These are phyloP conservation scores for Tremella yokohamensis DNA, from an alignment of 768 basidiomycete species.

Conservation along the genomic window DNA sequence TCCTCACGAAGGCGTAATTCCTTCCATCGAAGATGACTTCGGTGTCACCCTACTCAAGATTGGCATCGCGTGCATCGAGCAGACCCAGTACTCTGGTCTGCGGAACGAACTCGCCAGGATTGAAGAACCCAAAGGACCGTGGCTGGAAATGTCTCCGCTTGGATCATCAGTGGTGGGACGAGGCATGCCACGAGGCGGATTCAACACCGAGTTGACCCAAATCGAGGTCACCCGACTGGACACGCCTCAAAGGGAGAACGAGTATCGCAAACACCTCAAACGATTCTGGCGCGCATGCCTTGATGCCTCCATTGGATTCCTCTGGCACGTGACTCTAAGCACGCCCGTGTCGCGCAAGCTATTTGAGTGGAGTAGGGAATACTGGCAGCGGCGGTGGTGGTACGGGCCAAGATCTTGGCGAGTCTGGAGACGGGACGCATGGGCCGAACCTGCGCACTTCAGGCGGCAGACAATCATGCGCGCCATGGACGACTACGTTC, in stretches of 20 bases:
- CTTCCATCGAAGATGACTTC: conserved; percentile 40
- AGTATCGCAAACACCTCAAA: conserved; percentile 25
- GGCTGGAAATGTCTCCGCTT: conserved; percentile 28
- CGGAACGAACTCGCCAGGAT: conserved; percentile 37
- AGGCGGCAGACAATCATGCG: conserved; percentile 3
- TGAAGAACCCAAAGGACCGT: conserved; percentile 27
- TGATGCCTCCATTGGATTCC: conserved; percentile 8
- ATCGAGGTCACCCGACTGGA: conserved; percentile 29
- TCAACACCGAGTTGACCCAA: conserved; percentile 37
- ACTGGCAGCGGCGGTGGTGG: conserved; percentile 36
- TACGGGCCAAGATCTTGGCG: conserved; percentile 41
- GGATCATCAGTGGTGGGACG: conserved; percentile 17
- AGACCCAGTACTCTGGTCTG: conserved; percentile 41
- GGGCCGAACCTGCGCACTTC: conserved; percentile 22
- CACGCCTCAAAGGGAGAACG: conserved; percentile 22
- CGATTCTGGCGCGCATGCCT: conserved; percentile 27
- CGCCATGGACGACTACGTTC: conserved; percentile 1
- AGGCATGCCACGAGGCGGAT: conserved; percentile 18
- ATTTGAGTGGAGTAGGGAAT: conserved; percentile 2
- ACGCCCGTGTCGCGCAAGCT: conserved; percentile 26
- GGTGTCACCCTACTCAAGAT: conserved; percentile 43
- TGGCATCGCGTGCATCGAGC: conserved; percentile 43
- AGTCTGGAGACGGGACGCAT: conserved; percentile 37
- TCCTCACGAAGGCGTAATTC: conserved; percentile 38
- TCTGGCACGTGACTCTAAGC: conserved; percentile 14